Evolutionary conservation across 306 rosid genomes (phyloP), one percentile per base, ranked within the genome.

Genomic region (Lagenaria siceraria): DNA sequence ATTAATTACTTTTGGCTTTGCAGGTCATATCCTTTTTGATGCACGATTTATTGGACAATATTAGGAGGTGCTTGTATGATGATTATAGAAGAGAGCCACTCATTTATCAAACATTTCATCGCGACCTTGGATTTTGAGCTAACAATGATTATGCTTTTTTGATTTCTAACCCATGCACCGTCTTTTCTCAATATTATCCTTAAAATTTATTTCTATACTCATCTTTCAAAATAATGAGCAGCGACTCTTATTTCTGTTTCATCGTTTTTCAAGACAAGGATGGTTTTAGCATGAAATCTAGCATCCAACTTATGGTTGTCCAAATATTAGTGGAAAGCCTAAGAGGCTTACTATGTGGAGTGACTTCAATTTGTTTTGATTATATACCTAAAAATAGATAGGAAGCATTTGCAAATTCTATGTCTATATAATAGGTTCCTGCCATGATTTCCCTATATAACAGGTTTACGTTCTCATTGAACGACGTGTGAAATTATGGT

Each of bases 21-120:
- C 60, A 33, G 14, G 60, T 65, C 38, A 53, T 79, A 31, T 71
- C 76, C 76, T 71, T 71, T 71, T 71, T 24, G 17, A 48, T 29
- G 40, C 58, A 22, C 58, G 8, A 14, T 43, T 70, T 25, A 43
- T 38, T 71, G 59, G 36, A 46, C 6, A 25, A 48, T 25, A 48
- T 31, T 71, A 43, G 56, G 76, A 71, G 76, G 76, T 48, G 59
- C 75, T 46, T 46, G 58, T 71, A 71, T 70, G 24, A 13, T 24
- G 29, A 46, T 25, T 70, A 21, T 70, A 71, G 58, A 71, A 48
- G 76, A 43, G 55, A 22, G 49, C 55, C 55, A 11, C n/a, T 70
- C 10, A 7, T 31, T 6, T 25, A 48, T 24, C 58, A 71, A 46
- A 71, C 14, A 14, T 46, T 46, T 13, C 12, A 22, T 65, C 53